phyloP scores from a whole-genome alignment of 108 stramenopile species.

The Nitzschia sp. region DNA sequence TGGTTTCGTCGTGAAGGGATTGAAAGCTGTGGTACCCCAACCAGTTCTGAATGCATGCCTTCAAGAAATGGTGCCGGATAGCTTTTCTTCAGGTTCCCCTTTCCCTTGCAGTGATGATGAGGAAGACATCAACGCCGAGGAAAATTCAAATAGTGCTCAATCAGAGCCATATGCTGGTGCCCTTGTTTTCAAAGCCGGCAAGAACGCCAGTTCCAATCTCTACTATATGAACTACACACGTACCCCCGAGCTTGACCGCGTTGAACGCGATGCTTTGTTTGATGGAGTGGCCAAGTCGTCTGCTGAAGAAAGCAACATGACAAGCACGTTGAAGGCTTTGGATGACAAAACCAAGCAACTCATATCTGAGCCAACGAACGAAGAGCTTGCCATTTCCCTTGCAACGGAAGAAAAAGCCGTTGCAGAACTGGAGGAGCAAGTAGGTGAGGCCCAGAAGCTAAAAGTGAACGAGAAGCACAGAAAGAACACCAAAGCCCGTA shows the following conservation, averaged over 20 bases:
- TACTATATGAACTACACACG: conserved; percentile 79
- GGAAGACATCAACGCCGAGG: conserved; percentile 36
- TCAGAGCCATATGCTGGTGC: conserved; percentile 54
- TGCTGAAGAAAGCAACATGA: conserved; percentile 37
- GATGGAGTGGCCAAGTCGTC: conserved; percentile 41
- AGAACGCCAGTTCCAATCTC: conserved; percentile 54
- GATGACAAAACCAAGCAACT: conserved; percentile 42
- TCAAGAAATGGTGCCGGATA: conserved; percentile 66
- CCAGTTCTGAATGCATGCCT: conserved; percentile 62
- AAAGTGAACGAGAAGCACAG: conserved; percentile 65
- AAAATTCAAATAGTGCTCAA: conserved; percentile 10
- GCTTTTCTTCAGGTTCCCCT: conserved; percentile 26
- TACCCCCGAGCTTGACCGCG: conserved; percentile 47
- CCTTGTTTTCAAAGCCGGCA: conserved; percentile 62
- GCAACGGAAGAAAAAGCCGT: conserved; percentile 44
- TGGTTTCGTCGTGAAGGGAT: conserved; percentile 24
- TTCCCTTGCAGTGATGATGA: conserved; percentile 69
- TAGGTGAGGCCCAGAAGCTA: conserved; percentile 51
- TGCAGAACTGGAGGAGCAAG: conserved; percentile 33
- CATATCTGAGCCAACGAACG: conserved; percentile 74
- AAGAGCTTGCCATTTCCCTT: conserved; percentile 43
- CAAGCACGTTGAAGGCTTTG: conserved; percentile 30
- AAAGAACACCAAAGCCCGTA: conserved; percentile 51
- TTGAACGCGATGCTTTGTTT: conserved; percentile 53
- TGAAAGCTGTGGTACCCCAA: conserved; percentile 65